Conservation (phyloP, 306 rosid species). For the Cotoneaster glaucophyllus region DNA sequence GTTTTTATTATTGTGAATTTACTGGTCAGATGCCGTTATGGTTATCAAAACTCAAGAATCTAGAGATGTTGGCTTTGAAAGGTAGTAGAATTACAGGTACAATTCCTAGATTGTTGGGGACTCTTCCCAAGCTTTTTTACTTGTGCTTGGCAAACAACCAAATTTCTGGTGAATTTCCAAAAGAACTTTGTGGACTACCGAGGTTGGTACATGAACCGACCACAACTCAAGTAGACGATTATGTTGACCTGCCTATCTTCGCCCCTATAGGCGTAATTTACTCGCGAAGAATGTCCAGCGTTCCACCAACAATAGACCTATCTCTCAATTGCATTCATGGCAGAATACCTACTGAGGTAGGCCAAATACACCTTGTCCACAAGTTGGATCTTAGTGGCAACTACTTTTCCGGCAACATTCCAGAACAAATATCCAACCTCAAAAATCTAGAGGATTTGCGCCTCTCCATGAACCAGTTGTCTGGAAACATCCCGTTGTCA, state of each 20-base stretch:
- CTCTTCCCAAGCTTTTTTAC: not conserved
- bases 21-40: not conserved
- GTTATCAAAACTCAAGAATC: not conserved
- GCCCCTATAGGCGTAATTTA: accelerated
- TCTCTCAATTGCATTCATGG: not conserved
- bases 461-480: no score
- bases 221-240: not conserved
- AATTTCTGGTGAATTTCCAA: not conserved
- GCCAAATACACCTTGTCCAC: not conserved
- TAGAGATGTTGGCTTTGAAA: not conserved
- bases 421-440: no score
- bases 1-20: not conserved
- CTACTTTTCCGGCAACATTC: not conserved
- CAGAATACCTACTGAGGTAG: not conserved
- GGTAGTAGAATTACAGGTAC: not conserved
- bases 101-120: not conserved
- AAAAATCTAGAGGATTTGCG: no score
- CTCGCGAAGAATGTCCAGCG: not conserved
- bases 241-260: not conserved
- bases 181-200: not conserved
- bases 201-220: not conserved
- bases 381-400: not conserved
- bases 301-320: not conserved
- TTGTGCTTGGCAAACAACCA: not conserved
- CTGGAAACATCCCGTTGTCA: no score